phyloP scores from a whole-genome alignment of 208 protist species.

The Wallacemonas rigidus region DNA sequence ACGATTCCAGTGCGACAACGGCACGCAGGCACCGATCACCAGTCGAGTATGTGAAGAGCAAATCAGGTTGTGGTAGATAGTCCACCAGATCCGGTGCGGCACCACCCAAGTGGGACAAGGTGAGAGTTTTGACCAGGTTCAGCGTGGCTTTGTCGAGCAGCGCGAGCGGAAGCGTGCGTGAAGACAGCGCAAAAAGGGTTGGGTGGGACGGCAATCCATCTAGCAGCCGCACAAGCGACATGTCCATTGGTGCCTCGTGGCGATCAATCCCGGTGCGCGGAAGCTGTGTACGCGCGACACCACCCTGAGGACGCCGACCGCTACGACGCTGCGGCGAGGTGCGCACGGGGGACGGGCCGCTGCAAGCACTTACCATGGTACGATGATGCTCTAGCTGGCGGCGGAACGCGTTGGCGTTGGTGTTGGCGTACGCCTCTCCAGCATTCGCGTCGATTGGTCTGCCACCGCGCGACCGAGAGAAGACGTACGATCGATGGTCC shows the following conservation, averaged over 20 bases:
- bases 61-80: slow-evolving; percentile 57
- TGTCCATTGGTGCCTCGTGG: slow-evolving; percentile 19
- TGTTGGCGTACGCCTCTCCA: background rate
- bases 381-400: background rate
- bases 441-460: background rate
- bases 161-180: slow-evolving; percentile 41
- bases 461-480: slow-evolving; percentile 27
- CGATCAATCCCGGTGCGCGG: background rate
- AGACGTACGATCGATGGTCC: slow-evolving; percentile 44
- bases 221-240: slow-evolving; percentile 42
- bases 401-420: background rate
- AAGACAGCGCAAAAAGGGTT: slow-evolving; percentile 54
- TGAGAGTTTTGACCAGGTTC: slow-evolving; percentile 43
- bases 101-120: slow-evolving; percentile 36
- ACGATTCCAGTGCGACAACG: slow-evolving; percentile 30
- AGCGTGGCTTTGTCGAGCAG: slow-evolving; percentile 58
- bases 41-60: slow-evolving; percentile 58
- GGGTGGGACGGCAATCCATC: slow-evolving; percentile 56
- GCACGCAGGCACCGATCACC: slow-evolving; percentile 48
- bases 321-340: background rate
- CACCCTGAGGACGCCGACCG: background rate
- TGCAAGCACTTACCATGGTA: background rate
- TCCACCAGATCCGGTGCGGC: slow-evolving; percentile 37
- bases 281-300: background rate
- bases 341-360: too few relatives aligned